Percentiles rank a stretch among this genome's conserved stretches.
These are phyloP conservation scores for Geotrichum citri-aurantii DNA, from an alignment of 1,139 yeast genomes.

Conservation along the genomic window DNA sequence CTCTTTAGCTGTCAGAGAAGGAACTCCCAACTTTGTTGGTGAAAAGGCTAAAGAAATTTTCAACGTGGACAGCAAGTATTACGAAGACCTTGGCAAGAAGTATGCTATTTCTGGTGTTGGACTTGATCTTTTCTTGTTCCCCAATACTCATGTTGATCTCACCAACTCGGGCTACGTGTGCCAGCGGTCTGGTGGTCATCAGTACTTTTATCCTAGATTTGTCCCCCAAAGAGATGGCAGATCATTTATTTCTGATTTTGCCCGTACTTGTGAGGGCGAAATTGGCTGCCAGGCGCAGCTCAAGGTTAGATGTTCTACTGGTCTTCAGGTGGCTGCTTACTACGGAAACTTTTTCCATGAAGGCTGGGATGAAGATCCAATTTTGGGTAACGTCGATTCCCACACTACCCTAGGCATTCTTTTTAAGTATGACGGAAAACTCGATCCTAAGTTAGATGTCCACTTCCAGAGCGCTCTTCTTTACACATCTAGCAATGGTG, in stretches of 20 bases:
- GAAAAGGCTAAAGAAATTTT: constrained; percentile 56
- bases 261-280: constrained; percentile 30
- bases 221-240: constrained; percentile 65
- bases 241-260: constrained; percentile 54
- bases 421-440: constrained; percentile 70
- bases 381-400: constrained; percentile 58
- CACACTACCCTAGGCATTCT: constrained; percentile 68
- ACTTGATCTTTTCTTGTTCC: constrained; percentile 67
- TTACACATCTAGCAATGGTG: constrained; percentile 72
- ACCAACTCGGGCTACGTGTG: constrained; percentile 67
- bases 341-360: constrained; percentile 49
- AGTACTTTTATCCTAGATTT: constrained; percentile 63
- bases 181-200: constrained; percentile 65
- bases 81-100: constrained; percentile 54
- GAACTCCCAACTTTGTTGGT: constrained; percentile 22
- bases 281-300: constrained; percentile 77
- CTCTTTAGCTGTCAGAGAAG: constrained; percentile 50
- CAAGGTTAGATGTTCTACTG: constrained; percentile 83
- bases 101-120: constrained; percentile 61
- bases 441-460: constrained; percentile 67
- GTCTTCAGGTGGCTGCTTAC: constrained; percentile 76
- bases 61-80: constrained; percentile 58
- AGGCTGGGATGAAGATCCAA: constrained; percentile 50
- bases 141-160: constrained; percentile 63
- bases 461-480: constrained; percentile 89